phyloP scores from a whole-genome alignment of 306 rosid species.

The Alnus glutinosa region DNA sequence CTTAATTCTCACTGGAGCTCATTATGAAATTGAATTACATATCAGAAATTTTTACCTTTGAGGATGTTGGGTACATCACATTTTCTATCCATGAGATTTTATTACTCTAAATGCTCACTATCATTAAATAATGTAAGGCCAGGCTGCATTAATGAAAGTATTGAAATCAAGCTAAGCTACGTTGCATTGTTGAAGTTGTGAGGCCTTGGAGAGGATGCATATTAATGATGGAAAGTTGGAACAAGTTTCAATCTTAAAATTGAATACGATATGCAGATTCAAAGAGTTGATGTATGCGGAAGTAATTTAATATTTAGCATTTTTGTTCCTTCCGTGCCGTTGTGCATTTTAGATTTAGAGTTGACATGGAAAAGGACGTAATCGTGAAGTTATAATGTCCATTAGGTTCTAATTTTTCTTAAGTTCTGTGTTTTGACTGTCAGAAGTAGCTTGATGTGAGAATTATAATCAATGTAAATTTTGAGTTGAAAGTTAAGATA shows the following conservation, averaged over 20 bases:
- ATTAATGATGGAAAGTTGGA: background rate
- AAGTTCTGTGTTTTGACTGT: background rate
- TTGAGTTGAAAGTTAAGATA: background rate
- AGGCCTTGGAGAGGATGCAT: background rate
- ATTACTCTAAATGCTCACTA: background rate
- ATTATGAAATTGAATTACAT: background rate
- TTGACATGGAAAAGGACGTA: background rate
- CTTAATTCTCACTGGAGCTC: background rate
- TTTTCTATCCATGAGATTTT: no score
- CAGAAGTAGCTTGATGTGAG: background rate
- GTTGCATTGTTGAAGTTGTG: background rate
- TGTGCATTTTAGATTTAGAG: background rate
- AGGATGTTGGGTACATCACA: background rate
- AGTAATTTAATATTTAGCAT: background rate
- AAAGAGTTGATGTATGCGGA: background rate
- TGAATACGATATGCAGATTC: background rate
- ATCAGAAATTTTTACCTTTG: background rate
- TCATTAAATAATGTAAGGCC: background rate
- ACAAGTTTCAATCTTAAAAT: background rate
- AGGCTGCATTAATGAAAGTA: background rate
- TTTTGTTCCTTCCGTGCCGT: background rate
- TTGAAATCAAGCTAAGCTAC: background rate
- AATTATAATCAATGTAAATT: background rate
- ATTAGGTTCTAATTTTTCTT: background rate
- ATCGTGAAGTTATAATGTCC: background rate